Conservation (phyloP, 2,329 filamentous ascomycete species). For the Domatiomyces globalis region DNA sequence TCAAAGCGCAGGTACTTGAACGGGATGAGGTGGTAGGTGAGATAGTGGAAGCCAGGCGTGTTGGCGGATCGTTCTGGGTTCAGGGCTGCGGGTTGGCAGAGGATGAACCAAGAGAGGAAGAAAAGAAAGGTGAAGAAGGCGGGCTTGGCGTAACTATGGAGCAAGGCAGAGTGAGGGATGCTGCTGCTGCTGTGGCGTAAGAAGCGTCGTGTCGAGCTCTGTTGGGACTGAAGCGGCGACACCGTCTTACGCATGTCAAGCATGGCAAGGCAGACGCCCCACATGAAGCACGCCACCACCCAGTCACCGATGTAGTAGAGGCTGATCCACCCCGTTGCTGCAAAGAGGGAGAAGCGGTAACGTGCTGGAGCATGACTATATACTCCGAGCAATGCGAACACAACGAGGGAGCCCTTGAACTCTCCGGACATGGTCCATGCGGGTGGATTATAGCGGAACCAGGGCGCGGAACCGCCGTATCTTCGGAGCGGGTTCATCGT, state of each 20-base stretch:
- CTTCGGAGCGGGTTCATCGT: background rate
- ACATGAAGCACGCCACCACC: background rate
- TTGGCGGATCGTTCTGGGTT: background rate
- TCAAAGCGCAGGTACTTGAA: background rate
- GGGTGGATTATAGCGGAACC: slow-evolving; percentile 30
- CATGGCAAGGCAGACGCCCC: background rate
- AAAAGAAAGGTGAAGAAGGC: background rate
- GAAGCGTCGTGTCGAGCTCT: background rate
- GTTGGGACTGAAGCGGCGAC: no score
- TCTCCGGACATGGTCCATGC: slow-evolving; percentile 35
- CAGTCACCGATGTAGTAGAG: background rate
- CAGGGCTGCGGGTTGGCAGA: background rate
- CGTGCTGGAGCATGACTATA: background rate
- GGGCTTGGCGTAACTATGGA: background rate
- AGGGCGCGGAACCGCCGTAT: background rate
- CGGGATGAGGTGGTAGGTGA: background rate
- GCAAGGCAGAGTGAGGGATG: background rate
- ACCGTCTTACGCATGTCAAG: background rate
- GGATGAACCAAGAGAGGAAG: background rate
- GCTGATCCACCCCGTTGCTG: background rate
- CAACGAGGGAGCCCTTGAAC: slow-evolving; percentile 1
- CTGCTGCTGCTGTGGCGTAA: background rate
- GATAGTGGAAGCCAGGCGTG: background rate
- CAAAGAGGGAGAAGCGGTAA: background rate
- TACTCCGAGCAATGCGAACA: background rate